These are phyloP conservation scores for Hypoxylon sp. DNA, from an alignment of 2,329 filamentous ascomycete genomes.

Conservation along the genomic window DNA sequence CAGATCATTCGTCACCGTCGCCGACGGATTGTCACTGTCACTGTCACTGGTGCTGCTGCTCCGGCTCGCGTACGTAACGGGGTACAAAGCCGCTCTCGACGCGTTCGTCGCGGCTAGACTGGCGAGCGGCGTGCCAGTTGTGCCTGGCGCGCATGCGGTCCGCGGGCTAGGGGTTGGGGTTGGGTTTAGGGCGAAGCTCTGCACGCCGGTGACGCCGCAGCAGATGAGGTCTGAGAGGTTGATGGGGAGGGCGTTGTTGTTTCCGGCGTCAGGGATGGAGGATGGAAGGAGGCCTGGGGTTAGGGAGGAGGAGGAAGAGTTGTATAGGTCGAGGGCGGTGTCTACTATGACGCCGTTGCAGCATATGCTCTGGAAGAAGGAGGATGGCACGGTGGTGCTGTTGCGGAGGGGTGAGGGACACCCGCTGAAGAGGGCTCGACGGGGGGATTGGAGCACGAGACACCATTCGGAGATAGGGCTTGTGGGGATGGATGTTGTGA, in stretches of 20 bases:
- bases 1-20: constrained; percentile 32
- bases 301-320: neutral
- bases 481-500: constrained; percentile 35
- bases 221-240: constrained; percentile 27
- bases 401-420: constrained; percentile 8
- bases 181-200: constrained; percentile 7
- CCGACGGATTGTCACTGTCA: neutral
- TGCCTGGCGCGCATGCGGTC: constrained; percentile 30
- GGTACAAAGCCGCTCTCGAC: constrained; percentile 9
- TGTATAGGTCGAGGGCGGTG: constrained; percentile 32
- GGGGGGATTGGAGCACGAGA: neutral
- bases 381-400: neutral
- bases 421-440: constrained; percentile 11
- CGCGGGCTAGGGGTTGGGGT: constrained; percentile 9
- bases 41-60: too few species aligned
- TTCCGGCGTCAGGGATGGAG: neutral
- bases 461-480: constrained; percentile 35
- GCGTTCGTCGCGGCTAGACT: constrained; percentile 33
- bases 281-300: neutral
- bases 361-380: constrained; percentile 33
- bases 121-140: constrained; percentile 24
- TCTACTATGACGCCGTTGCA: constrained; percentile 40
- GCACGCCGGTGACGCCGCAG: constrained; percentile 30
- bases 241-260: neutral
- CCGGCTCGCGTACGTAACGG: constrained; percentile 21